A percentile compares a stretch with the other conserved stretches of the same genome.
These are phyloP conservation scores for Clavispora phyllophila DNA, from an alignment of 805 yeast species.

Conservation along the genomic window DNA sequence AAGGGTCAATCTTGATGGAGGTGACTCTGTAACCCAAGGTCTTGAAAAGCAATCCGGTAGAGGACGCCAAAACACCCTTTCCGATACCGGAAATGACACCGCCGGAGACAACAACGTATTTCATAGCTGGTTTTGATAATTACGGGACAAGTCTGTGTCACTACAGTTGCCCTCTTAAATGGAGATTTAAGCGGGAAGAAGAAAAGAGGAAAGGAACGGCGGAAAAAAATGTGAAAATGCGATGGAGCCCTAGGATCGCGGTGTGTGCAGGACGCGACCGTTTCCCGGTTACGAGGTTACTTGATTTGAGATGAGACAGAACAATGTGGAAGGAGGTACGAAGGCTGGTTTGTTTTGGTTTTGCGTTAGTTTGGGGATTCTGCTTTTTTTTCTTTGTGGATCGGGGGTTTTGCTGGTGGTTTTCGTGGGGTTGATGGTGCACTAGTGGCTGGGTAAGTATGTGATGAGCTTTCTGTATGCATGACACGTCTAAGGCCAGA, in stretches of 20 bases:
- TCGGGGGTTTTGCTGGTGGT: too few species aligned
- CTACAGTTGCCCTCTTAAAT: slow-evolving; percentile 39
- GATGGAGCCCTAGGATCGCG: not conserved
- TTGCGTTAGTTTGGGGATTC: too few species aligned
- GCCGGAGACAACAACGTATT: slow-evolving; percentile 98
- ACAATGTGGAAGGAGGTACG: too few species aligned
- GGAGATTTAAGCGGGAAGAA: slow-evolving; percentile 43
- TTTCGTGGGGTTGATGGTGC: too few species aligned
- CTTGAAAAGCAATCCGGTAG: slow-evolving; percentile 91
- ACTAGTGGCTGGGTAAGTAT: too few species aligned
- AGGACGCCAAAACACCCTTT: slow-evolving; percentile 96
- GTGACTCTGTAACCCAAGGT: slow-evolving; percentile 94
- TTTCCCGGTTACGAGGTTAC: too few species aligned
- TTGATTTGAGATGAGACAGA: not conserved
- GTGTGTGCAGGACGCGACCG: not conserved
- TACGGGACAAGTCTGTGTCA: not conserved
- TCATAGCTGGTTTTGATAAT: slow-evolving; percentile 47
- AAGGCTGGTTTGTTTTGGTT: too few species aligned
- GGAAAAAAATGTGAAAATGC: slow-evolving; percentile 1
- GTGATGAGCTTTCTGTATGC: too few species aligned
- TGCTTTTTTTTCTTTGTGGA: too few species aligned
- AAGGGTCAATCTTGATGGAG: slow-evolving; percentile 97
- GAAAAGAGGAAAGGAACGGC: slow-evolving; percentile 12
- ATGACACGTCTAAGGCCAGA: too few species aligned
- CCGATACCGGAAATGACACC: slow-evolving; percentile 99